Conservation (phyloP, 768 basidiomycete genomes). For the Paxillus ammoniavirescens region DNA sequence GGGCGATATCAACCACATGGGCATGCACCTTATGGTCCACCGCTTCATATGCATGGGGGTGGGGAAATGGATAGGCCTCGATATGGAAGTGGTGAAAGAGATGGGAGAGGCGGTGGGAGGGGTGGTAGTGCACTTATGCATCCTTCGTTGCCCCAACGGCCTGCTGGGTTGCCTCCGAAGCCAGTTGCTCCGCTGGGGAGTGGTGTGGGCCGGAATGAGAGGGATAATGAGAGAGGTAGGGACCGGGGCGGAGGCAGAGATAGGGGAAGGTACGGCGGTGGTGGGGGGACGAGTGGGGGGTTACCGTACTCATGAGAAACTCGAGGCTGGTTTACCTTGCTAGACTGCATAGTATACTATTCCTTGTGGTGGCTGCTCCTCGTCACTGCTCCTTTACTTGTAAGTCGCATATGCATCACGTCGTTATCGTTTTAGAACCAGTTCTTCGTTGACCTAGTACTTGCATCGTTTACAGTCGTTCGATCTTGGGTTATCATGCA, state of each 20-base stretch:
- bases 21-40: not conserved
- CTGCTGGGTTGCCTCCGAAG: slow-evolving; percentile 18
- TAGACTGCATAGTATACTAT: too few relatives aligned
- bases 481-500: too few relatives aligned
- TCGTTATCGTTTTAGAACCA: too few relatives aligned
- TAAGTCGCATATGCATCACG: too few relatives aligned
- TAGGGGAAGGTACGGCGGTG: slow-evolving; percentile 15
- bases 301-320: slow-evolving; percentile 32
- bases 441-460: too few relatives aligned
- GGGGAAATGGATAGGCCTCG: not conserved
- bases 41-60: not conserved
- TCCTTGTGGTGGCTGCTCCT: too few relatives aligned
- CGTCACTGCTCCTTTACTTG: too few relatives aligned
- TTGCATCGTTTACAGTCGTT: too few relatives aligned
- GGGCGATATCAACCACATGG: slow-evolving; percentile 6
- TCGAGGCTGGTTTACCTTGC: slow-evolving; percentile 10
- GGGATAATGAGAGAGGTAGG: slow-evolving; percentile 7
- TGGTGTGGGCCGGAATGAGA: slow-evolving; percentile 18
- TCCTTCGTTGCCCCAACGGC: slow-evolving; percentile 20
- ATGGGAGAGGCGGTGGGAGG: slow-evolving; percentile 13
- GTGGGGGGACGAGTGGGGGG: slow-evolving; percentile 18
- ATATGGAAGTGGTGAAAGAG: slow-evolving; percentile 12
- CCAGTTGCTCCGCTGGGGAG: slow-evolving; percentile 12
- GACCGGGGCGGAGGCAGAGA: slow-evolving; percentile 18
- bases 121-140: slow-evolving; percentile 9